A percentile compares a stretch with the other conserved stretches of the same genome.
phyloP scores from a whole-genome alignment of 306 rosid genomes.

The Adenanthera pavonina region DNA sequence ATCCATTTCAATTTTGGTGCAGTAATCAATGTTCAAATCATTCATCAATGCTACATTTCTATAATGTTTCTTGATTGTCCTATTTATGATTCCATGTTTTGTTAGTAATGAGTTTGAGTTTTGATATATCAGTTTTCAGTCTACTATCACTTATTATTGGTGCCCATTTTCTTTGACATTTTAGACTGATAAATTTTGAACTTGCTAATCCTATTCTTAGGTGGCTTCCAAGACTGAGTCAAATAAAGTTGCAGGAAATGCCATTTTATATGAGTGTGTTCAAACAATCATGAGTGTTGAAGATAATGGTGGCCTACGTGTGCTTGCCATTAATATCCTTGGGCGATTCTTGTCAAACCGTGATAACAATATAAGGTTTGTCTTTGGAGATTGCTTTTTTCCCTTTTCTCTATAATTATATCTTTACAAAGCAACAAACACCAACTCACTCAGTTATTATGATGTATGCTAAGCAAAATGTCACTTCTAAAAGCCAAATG shows the following conservation, averaged over 20 bases:
- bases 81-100: constrained; percentile 23
- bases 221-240: constrained; percentile 99
- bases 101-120: neutral
- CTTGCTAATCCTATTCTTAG: constrained; percentile 51
- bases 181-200: constrained; percentile 35
- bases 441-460: constrained; percentile 10
- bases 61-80: constrained; percentile 4
- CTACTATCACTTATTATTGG: constrained; percentile 23
- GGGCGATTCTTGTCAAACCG: constrained; percentile 98
- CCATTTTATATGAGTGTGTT: constrained; percentile 93
- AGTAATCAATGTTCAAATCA: constrained; percentile 24
- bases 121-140: constrained; percentile 16
- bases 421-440: constrained; percentile 13
- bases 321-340: constrained; percentile 93
- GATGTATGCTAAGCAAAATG: constrained; percentile 16
- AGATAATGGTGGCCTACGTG: constrained; percentile 96
- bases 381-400: constrained; percentile 36
- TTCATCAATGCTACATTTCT: constrained; percentile 17
- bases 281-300: constrained; percentile 98
- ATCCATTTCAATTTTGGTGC: constrained; percentile 13
- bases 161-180: constrained; percentile 27
- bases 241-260: constrained; percentile 96
- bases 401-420: neutral
- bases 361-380: constrained; percentile 96
- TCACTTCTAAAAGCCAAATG: neutral